Percentiles rank a stretch among this genome's conserved stretches.
Conservation (phyloP, 768 basidiomycete genomes). For the Cystofilobasidium capitatum region DNA sequence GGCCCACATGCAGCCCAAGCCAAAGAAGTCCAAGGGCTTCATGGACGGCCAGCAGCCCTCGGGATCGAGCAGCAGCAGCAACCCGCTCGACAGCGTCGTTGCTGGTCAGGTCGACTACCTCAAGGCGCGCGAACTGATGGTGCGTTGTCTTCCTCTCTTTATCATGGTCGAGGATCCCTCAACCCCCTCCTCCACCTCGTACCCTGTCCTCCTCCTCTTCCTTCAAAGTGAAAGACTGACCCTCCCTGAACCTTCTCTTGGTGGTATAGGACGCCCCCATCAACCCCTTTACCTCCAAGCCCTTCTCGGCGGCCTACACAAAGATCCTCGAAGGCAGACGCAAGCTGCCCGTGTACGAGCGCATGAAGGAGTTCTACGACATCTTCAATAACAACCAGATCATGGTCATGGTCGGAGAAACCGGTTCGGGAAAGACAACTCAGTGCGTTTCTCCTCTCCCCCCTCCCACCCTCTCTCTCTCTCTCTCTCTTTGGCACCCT, state of each 20-base stretch:
- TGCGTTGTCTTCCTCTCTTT: slow-evolving; percentile 40
- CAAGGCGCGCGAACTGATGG: slow-evolving; percentile 63
- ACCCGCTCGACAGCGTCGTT: slow-evolving; percentile 65
- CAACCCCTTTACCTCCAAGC: slow-evolving; percentile 79
- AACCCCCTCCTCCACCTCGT: background rate
- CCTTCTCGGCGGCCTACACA: slow-evolving; percentile 67
- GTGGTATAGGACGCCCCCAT: slow-evolving; percentile 56
- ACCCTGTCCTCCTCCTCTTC: background rate
- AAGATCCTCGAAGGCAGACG: slow-evolving; percentile 76
- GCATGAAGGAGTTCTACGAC: slow-evolving; percentile 86
- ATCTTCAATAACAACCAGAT: slow-evolving; percentile 76
- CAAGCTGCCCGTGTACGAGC: slow-evolving; percentile 79
- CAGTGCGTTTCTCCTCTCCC: slow-evolving; percentile 51
- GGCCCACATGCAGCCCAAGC: slow-evolving; percentile 19
- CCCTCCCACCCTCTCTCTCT: background rate
- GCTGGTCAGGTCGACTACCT: slow-evolving; percentile 57
- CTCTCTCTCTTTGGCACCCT: background rate
- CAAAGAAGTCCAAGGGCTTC: slow-evolving; percentile 8
- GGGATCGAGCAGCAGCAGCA: slow-evolving; percentile 15
- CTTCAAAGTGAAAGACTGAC: background rate
- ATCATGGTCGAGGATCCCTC: background rate
- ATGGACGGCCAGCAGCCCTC: background rate
- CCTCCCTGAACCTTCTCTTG: background rate
- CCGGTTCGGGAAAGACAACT: slow-evolving; percentile 90
- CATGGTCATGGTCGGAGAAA: slow-evolving; percentile 77